These are phyloP conservation scores for Herpetomonas samuelpessoai DNA, from an alignment of 208 protist genomes.

Conservation along the genomic window DNA sequence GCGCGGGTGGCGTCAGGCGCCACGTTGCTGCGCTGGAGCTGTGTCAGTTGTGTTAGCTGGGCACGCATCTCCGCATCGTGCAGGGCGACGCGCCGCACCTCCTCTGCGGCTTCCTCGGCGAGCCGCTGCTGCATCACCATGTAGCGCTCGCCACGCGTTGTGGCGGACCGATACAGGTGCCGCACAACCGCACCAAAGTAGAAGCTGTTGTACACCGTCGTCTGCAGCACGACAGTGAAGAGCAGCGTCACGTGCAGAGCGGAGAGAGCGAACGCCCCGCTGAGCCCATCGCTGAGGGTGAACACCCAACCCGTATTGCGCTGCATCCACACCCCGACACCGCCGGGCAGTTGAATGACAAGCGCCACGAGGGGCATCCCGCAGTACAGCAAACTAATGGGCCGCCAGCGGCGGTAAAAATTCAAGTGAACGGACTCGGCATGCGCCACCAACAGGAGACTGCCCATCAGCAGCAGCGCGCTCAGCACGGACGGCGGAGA, in stretches of 20 bases:
- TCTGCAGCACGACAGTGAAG: constrained; percentile 24
- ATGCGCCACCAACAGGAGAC: constrained; percentile 9
- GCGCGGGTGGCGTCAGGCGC: neutral
- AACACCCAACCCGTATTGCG: constrained; percentile 3
- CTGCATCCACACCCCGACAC: constrained; percentile 11
- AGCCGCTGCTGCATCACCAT: constrained; percentile 11
- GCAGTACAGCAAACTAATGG: constrained; percentile 6
- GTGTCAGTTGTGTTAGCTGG: neutral
- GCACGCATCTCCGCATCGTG: constrained; percentile 14
- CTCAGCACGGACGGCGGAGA: constrained; percentile 10
- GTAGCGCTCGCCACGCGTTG: constrained; percentile 20
- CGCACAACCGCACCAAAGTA: constrained; percentile 21
- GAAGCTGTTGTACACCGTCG: constrained; percentile 24
- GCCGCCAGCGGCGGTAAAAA: constrained; percentile 25
- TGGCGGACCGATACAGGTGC: constrained; percentile 18
- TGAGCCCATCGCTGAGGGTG: constrained; percentile 4
- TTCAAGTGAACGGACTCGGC: constrained; percentile 15
- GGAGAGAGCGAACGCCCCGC: constrained; percentile 10
- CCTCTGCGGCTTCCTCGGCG: constrained; percentile 11
- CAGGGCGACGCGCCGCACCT: constrained; percentile 15
- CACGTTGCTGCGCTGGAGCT: constrained; percentile 3
- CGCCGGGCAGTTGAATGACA: constrained; percentile 7
- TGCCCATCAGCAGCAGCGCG: constrained; percentile 13
- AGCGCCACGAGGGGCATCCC: constrained; percentile 17
- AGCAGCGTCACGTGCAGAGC: constrained; percentile 16